phyloP scores from a whole-genome alignment of 805 yeast species.

The Candida sithepensis region DNA sequence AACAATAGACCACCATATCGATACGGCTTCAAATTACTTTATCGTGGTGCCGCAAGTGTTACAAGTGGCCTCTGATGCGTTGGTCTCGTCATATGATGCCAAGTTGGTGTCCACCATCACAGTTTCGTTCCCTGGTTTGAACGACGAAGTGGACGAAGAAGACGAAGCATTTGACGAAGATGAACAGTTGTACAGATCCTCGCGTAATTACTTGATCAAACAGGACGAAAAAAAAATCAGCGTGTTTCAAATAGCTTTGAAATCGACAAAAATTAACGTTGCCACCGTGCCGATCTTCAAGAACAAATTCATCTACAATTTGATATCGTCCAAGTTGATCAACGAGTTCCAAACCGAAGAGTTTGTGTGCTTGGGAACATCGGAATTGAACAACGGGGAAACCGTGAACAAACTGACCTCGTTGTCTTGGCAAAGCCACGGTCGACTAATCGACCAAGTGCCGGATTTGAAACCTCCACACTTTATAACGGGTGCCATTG shows the following conservation, averaged over 20 bases:
- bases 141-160: neutral
- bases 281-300: constrained; percentile 20
- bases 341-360: constrained; percentile 7
- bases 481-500: constrained; percentile 43
- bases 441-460: constrained; percentile 13
- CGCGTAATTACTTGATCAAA: constrained; percentile 23
- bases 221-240: constrained; percentile 13
- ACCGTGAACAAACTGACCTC: constrained; percentile 15
- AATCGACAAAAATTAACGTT: constrained; percentile 7
- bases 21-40: constrained; percentile 21
- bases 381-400: constrained; percentile 18
- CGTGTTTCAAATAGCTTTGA: constrained; percentile 8
- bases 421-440: constrained; percentile 2
- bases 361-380: constrained; percentile 21
- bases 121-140: constrained; percentile 10
- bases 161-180: constrained; percentile 40
- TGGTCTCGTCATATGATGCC: constrained; percentile 11
- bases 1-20: constrained; percentile 17
- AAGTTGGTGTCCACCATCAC: constrained; percentile 13
- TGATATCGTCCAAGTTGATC: constrained; percentile 15
- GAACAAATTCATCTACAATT: constrained; percentile 23
- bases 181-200: constrained; percentile 43
- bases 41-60: constrained; percentile 32
- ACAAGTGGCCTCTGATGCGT: constrained; percentile 18
- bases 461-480: constrained; percentile 47